Base-by-base conservation (phyloP, 2,329 filamentous ascomycete species). In the Botrytis byssoidea region DNA sequence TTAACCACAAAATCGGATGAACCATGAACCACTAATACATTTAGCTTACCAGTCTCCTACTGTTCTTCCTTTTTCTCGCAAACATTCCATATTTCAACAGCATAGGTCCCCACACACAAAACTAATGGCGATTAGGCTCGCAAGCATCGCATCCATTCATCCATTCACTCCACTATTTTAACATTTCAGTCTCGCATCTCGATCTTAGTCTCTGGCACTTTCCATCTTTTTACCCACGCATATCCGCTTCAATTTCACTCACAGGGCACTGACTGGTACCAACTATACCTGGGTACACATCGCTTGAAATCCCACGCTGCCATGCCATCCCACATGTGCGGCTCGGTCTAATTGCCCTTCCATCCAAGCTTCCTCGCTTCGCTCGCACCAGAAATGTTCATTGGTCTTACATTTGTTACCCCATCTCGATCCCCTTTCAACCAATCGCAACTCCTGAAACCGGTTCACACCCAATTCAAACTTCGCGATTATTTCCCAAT, bases 401-500 rank as follows among this genome's bases (percentile, higher is more conserved):
- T 51, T 71, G 64, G 69, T 64, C 69, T 63, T 40, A 46, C 40
- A 48, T 64, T 29, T 25, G 37, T 18, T 16, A 29, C 51, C 51
- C 51, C 51, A 57, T 57, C n/a, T 57, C 51, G n/a, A 29, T 25
- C 20, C 29, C 25, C 44, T 46, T 55, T 32, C 16, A 55, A 42
- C 70, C 70, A 72, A 72, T 72, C 70, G 70, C 70, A 72, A 55
- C 60, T 66, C 37, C 18, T 66, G 46, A 65, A 65, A 72, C 70
- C 18, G 70, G 70, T 72, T 72, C 35, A 37, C 44, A 14, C n/a
- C 37, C 70, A 72, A 35, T 66, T 72, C 59, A 67, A 51, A 42
- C 29, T 44, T 72, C 70, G 70, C 70, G 70, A 72, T 72, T 72
- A 72, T 72, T 72, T 51, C 70, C 70, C 16, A 32, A 67, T 55